These are phyloP conservation scores for Chrysoporthe austroafricana DNA, from an alignment of 2,329 filamentous ascomycete species.

Conservation along the genomic window DNA sequence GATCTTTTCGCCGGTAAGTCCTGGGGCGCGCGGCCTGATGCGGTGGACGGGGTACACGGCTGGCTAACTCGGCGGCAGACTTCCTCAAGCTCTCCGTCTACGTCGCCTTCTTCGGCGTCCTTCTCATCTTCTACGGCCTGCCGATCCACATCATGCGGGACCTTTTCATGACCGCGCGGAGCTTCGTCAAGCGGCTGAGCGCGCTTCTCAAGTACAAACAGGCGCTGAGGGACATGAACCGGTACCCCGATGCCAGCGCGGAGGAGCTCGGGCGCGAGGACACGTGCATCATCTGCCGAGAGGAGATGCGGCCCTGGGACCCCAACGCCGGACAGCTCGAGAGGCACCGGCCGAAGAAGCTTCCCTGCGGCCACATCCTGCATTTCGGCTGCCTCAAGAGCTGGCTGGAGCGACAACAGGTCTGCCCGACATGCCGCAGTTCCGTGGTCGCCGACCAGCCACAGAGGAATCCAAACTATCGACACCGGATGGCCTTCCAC, in stretches of 20 bases:
- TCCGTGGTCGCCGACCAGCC: conserved; percentile 70
- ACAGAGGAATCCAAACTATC: conserved; percentile 36
- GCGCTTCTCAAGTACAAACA: conserved; percentile 89
- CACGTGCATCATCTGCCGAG: conserved; percentile 96
- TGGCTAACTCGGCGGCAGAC: conserved; percentile 54
- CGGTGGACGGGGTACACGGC: background rate
- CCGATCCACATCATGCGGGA: conserved; percentile 97
- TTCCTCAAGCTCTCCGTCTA: conserved; percentile 92
- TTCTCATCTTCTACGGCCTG: conserved; percentile 90
- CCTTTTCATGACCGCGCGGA: conserved; percentile 89
- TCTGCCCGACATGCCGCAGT: conserved; percentile 90
- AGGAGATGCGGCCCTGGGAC: conserved; percentile 88
- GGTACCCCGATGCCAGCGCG: conserved; percentile 85
- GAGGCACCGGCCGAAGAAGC: conserved; percentile 86
- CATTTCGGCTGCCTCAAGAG: conserved; percentile 94
- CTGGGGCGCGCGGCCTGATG: background rate
- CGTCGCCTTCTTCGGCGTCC: conserved; percentile 87
- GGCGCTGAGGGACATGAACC: conserved; percentile 92
- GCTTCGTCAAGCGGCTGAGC: conserved; percentile 86
- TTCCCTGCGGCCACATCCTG: conserved; percentile 93
- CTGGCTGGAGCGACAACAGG: conserved; percentile 96
- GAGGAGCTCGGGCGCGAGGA: conserved; percentile 86
- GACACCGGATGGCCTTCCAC: conserved; percentile 41
- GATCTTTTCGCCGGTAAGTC: conserved; percentile 76
- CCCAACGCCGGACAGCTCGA: conserved; percentile 73